These are phyloP conservation scores for Neckera pumila DNA, from an alignment of 225 moss, liverwort and hornwort genomes.

Conservation along the genomic window DNA sequence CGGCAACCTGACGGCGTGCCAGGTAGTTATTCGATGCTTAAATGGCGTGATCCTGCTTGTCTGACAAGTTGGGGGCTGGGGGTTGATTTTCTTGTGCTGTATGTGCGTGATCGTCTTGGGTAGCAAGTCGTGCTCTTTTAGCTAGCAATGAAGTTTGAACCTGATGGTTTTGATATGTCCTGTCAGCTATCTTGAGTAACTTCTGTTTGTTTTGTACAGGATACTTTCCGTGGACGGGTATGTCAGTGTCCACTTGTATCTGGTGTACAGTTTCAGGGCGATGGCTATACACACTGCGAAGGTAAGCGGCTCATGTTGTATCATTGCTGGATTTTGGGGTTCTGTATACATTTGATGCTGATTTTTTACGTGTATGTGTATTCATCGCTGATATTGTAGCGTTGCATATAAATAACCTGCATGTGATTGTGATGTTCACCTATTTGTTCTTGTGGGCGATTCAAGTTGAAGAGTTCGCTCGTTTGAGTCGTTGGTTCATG, in stretches of 20 bases:
- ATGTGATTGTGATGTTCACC: not conserved
- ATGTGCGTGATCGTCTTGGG: not conserved
- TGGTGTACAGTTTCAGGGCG: conserved; percentile 40
- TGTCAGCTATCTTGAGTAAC: not conserved
- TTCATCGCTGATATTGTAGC: not conserved
- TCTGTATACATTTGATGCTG: not conserved
- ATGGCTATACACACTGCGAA: not conserved
- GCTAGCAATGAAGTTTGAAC: not conserved
- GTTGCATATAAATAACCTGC: not conserved
- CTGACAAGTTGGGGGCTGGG: too few relatives aligned
- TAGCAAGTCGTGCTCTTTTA: not conserved
- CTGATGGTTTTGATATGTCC: not conserved
- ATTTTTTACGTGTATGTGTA: not conserved
- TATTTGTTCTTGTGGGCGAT: not conserved
- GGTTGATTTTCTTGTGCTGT: not conserved
- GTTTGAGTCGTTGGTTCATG: not conserved
- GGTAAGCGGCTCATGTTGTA: not conserved
- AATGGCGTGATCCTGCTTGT: not conserved
- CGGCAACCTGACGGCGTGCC: conserved; percentile 69
- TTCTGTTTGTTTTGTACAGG: not conserved
- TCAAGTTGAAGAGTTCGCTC: not conserved
- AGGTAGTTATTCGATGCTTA: not conserved
- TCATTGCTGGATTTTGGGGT: not conserved
- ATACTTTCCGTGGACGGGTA: conserved; percentile 77
- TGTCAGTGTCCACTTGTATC: conserved; percentile 68